Evolutionary conservation across 139 green algal genomes (phyloP), one percentile per base, ranked within the genome.

Genomic region (Chlorella ohadii): DNA sequence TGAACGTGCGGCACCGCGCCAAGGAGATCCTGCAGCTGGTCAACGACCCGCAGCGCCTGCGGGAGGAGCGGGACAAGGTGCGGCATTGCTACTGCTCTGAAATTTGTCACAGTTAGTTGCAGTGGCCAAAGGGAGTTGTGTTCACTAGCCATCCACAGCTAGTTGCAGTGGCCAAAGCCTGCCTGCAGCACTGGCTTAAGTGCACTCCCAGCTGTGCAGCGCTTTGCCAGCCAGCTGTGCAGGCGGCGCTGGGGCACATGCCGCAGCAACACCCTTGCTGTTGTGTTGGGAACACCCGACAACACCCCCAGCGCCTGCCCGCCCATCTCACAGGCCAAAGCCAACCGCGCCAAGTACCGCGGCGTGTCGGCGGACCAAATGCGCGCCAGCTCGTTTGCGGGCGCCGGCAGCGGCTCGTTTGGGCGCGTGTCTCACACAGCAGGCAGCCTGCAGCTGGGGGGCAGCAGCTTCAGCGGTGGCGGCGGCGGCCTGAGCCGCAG

Each of bases 1-100:
- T 82, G 72, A 98, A 98, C 84, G 95, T 98, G 71, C 90, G 96
- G 38, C 93, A 98, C 87, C 90, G 96, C 19, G 95, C 96, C 0
- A 92, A 94, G 38, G 92, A 95, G 67, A 83, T 98, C 17, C 84
- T 87, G 31, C 64, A 84, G 22, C 92, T 98, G 12, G 84, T 98
- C 5, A 85, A 74, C 65, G 89, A 94, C 67, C 64, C 72, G 1
- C 86, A 95, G 33, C 84, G 88, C 31, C 72, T 98, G 4, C 78
- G 84, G 36, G 86, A 90, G 28, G 94, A 97, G 87, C 85, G 94
- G 23, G 79, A 92, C 0, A 97, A 97, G 90, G 93, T 92, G 81
- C 38, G 25, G n/a, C n/a, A n/a, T n/a, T n/a, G n/a, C n/a, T n/a
- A n/a, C n/a, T n/a, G n/a, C n/a, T n/a, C n/a, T n/a, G n/a, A n/a